Evolutionary conservation across 768 basidiomycete species (phyloP).

Genomic region (Macrolepiota fuliginosa): DNA sequence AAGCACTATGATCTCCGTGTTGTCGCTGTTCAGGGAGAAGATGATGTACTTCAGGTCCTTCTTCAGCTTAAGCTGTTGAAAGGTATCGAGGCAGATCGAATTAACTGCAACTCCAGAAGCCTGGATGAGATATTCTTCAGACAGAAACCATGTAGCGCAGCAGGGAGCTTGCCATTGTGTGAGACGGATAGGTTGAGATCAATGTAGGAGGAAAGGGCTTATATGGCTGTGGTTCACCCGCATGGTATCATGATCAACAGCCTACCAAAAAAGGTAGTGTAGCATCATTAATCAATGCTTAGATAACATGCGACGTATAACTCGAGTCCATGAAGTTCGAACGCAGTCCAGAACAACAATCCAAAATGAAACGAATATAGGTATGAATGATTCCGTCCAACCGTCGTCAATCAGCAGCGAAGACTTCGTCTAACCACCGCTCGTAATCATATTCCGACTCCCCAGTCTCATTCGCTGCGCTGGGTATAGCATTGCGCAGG

Average conservation of each 20-base stretch:
- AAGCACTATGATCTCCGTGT: slow-evolving; percentile 75
- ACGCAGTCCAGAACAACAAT: background rate
- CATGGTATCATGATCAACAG: slow-evolving; percentile 13
- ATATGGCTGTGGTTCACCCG: slow-evolving; percentile 24
- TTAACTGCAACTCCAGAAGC: slow-evolving; percentile 69
- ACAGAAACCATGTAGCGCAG: slow-evolving; percentile 3
- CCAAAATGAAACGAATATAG: background rate
- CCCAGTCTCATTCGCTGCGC: slow-evolving; percentile 43
- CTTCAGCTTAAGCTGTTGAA: slow-evolving; percentile 70
- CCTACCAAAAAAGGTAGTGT: slow-evolving; percentile 11
- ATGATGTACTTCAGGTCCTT: slow-evolving; percentile 72
- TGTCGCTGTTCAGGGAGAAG: slow-evolving; percentile 58
- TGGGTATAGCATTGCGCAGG: slow-evolving; percentile 80
- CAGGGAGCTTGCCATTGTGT: slow-evolving; percentile 26
- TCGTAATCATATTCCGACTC: slow-evolving; percentile 82
- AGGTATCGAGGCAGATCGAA: slow-evolving; percentile 54
- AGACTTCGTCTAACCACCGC: slow-evolving; percentile 77
- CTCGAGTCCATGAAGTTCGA: background rate
- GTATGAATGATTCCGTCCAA: background rate
- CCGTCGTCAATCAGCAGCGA: slow-evolving; percentile 28
- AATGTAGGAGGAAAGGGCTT: slow-evolving; percentile 26
- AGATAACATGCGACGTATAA: slow-evolving; percentile 4
- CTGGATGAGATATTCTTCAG: slow-evolving; percentile 21
- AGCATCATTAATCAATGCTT: slow-evolving; percentile 8
- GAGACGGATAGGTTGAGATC: slow-evolving; percentile 15